phyloP scores from a whole-genome alignment of 2,329 filamentous ascomycete genomes.

The Fusarium sp. region DNA sequence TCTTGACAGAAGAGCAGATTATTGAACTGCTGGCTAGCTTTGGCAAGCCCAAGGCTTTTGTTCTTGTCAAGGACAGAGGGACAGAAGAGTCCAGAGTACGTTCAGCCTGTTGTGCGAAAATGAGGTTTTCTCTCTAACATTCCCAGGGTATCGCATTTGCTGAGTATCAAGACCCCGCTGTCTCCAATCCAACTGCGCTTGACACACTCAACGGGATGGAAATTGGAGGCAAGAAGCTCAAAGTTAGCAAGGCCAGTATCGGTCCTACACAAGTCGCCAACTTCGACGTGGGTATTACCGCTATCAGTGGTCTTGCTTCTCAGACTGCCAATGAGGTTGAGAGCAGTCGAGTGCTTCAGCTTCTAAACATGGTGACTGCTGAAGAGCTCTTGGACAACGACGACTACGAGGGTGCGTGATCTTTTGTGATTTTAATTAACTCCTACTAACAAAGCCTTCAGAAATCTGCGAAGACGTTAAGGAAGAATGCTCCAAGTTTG shows the following conservation, averaged over 20 bases:
- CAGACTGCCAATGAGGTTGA: slow-evolving; percentile 83
- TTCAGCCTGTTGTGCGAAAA: not conserved
- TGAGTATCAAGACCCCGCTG: slow-evolving; percentile 82
- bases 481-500: slow-evolving; percentile 94
- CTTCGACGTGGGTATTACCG: slow-evolving; percentile 94
- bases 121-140: slow-evolving; percentile 42
- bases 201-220: slow-evolving; percentile 94
- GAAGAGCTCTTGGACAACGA: slow-evolving; percentile 94
- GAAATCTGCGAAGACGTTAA: slow-evolving; percentile 96
- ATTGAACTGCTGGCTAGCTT: slow-evolving; percentile 90
- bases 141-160: slow-evolving; percentile 91
- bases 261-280: slow-evolving; percentile 92
- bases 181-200: slow-evolving; percentile 82
- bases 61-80: slow-evolving; percentile 85
- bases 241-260: slow-evolving; percentile 88
- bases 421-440: not conserved
- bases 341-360: slow-evolving; percentile 83
- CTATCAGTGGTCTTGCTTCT: slow-evolving; percentile 96
- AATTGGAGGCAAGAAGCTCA: slow-evolving; percentile 85
- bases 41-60: slow-evolving; percentile 91
- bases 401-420: slow-evolving; percentile 84
- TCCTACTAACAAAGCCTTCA: slow-evolving; percentile 55
- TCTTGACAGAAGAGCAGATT: slow-evolving; percentile 90
- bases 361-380: slow-evolving; percentile 98
- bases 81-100: slow-evolving; percentile 88